Evolutionary conservation across 768 basidiomycete genomes (phyloP).

Genomic region (Lentinula sp.): DNA sequence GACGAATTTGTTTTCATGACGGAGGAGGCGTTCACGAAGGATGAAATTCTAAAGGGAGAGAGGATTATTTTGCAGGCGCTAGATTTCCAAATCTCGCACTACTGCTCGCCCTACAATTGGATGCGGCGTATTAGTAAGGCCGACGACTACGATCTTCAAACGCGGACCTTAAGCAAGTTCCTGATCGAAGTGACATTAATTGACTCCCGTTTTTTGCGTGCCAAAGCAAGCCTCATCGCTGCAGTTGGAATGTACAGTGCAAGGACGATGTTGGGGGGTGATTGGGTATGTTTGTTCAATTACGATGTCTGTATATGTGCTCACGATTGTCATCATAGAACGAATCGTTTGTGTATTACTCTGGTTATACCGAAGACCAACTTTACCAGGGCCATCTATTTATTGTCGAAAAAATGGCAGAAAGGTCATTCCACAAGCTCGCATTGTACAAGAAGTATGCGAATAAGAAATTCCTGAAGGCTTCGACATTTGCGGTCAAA

Average conservation of each 20-base stretch:
- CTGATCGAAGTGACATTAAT: slow-evolving; percentile 92
- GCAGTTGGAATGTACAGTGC: slow-evolving; percentile 98
- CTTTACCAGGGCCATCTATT: slow-evolving; percentile 74
- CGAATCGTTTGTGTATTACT: slow-evolving; percentile 88
- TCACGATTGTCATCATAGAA: slow-evolving; percentile 45
- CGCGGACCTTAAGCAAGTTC: slow-evolving; percentile 95
- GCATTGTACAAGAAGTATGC: slow-evolving; percentile 97
- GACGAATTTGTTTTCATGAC: slow-evolving; percentile 99
- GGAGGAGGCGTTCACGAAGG: slow-evolving; percentile 87
- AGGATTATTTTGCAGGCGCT: slow-evolving; percentile 93
- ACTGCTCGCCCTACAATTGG: slow-evolving; percentile 99
- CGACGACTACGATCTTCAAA: slow-evolving; percentile 98
- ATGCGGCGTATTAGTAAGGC: slow-evolving; percentile 98
- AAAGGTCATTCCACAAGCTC: slow-evolving; percentile 72
- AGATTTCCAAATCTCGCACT: slow-evolving; percentile 92
- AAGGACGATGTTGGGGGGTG: slow-evolving; percentile 87
- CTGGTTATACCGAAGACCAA: slow-evolving; percentile 86
- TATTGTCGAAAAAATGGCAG: slow-evolving; percentile 78
- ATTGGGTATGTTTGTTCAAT: slow-evolving; percentile 72
- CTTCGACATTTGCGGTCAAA: slow-evolving; percentile 69
- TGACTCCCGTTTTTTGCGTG: slow-evolving; percentile 88
- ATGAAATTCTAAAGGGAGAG: slow-evolving; percentile 98
- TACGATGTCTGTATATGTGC: slow-evolving; percentile 27
- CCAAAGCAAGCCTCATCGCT: slow-evolving; percentile 89
- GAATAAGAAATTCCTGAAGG: slow-evolving; percentile 97